These are phyloP conservation scores for Metarhizium guizhouense DNA, from an alignment of 2,329 filamentous ascomycete species.

Conservation along the genomic window DNA sequence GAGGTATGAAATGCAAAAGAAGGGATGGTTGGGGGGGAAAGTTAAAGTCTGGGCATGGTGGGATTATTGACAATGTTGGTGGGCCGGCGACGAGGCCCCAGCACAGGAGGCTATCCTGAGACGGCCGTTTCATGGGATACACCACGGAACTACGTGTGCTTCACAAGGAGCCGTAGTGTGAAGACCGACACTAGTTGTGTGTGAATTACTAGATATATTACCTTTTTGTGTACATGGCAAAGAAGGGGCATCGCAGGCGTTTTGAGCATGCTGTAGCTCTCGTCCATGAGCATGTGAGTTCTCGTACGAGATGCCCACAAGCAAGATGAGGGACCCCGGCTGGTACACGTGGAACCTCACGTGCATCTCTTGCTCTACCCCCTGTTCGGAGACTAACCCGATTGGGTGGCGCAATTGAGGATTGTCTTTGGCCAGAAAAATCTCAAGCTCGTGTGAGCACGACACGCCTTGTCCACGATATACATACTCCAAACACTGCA, in stretches of 20 bases:
- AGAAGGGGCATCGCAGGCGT: too few relatives aligned
- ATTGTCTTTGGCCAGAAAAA: constrained; percentile 18
- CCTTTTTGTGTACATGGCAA: too few relatives aligned
- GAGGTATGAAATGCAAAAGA: neutral
- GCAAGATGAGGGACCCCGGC: too few relatives aligned
- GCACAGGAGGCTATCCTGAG: constrained; percentile 9
- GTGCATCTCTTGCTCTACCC: neutral
- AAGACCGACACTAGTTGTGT: too few relatives aligned
- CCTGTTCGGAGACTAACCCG: constrained; percentile 1
- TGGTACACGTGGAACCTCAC: neutral
- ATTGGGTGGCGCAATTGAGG: constrained; percentile 6
- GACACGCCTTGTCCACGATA: neutral
- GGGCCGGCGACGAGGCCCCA: neutral
- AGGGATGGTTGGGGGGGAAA: neutral
- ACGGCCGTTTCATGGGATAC: constrained; percentile 8
- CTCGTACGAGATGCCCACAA: too few relatives aligned
- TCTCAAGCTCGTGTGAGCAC: constrained; percentile 19
- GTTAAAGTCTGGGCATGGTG: neutral
- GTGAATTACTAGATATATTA: too few relatives aligned
- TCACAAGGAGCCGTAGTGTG: neutral
- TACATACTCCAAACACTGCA: neutral
- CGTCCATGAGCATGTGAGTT: too few relatives aligned
- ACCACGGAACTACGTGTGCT: neutral
- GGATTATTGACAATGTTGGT: neutral
- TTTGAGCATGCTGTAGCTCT: too few relatives aligned